Evolutionary conservation across 2,329 filamentous ascomycete genomes (phyloP).

Genomic region (Colletotrichum musicola): DNA sequence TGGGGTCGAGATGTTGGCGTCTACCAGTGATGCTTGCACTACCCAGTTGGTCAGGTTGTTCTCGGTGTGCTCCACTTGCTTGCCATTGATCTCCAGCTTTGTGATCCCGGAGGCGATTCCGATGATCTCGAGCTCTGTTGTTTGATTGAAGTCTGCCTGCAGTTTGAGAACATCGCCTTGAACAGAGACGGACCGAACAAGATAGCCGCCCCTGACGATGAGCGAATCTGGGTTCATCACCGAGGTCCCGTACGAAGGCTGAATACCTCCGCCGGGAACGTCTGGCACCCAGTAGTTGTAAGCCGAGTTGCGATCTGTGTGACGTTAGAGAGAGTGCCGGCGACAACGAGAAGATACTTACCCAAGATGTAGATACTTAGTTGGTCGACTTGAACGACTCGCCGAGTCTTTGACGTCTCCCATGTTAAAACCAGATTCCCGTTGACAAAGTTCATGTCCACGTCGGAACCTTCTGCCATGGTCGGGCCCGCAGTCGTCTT

Average conservation of each 20-base stretch:
- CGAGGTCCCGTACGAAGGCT: slow-evolving; percentile 49
- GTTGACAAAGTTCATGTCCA: slow-evolving; percentile 34
- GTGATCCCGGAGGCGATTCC: slow-evolving; percentile 70
- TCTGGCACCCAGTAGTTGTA: slow-evolving; percentile 79
- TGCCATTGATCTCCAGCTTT: slow-evolving; percentile 57
- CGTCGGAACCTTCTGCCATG: slow-evolving; percentile 49
- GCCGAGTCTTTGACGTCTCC: slow-evolving; percentile 65
- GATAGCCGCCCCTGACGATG: slow-evolving; percentile 74
- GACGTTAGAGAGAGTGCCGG: slow-evolving; percentile 12
- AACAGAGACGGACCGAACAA: slow-evolving; percentile 71
- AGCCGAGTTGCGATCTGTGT: slow-evolving; percentile 71
- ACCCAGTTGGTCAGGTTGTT: slow-evolving; percentile 62
- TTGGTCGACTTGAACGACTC: slow-evolving; percentile 62
- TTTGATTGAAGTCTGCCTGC: slow-evolving; percentile 79
- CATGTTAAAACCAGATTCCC: slow-evolving; percentile 52
- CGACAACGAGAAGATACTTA: slow-evolving; percentile 38
- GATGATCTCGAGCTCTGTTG: slow-evolving; percentile 76
- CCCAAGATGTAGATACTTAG: slow-evolving; percentile 69
- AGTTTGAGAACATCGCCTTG: slow-evolving; percentile 69
- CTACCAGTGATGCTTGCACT: slow-evolving; percentile 42
- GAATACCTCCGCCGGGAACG: slow-evolving; percentile 51
- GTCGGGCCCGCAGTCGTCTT: slow-evolving; percentile 49
- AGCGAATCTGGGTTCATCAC: slow-evolving; percentile 57
- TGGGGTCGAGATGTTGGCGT: slow-evolving; percentile 63
- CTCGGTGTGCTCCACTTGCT: slow-evolving; percentile 50